Percentiles rank a stretch among this genome's conserved stretches.
phyloP scores from a whole-genome alignment of 495 filamentous ascomycete genomes.

The Aspergillus hancockii region DNA sequence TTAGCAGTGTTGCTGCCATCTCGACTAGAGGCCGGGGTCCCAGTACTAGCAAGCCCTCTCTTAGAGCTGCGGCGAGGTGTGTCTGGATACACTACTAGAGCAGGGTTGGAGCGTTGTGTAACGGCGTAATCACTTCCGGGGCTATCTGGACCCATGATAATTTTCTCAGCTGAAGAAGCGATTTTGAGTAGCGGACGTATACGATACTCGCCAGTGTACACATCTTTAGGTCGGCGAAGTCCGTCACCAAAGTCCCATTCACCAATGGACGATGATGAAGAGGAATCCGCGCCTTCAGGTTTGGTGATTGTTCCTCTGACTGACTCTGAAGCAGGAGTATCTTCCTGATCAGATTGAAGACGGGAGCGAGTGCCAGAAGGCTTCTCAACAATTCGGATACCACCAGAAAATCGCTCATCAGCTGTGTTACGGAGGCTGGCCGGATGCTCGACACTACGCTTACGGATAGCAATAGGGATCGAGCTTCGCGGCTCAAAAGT shows the following conservation, averaged over 20 bases:
- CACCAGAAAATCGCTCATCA: constrained; percentile 5
- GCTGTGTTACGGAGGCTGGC: not conserved
- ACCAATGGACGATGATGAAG: constrained; percentile 14
- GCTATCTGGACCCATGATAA: constrained; percentile 33
- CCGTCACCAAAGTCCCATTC: constrained; percentile 16
- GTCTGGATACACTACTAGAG: constrained; percentile 3
- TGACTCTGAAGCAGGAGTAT: not conserved
- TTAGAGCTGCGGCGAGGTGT: not conserved
- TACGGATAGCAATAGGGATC: constrained; percentile 18
- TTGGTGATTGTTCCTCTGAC: not conserved
- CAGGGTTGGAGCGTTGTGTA: constrained; percentile 9
- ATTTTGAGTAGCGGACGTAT: constrained; percentile 34
- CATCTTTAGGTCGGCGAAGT: constrained; percentile 14
- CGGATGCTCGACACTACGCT: constrained; percentile 6
- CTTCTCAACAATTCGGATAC: constrained; percentile 11
- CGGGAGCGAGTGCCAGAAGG: constrained; percentile 16
- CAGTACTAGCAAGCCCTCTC: not conserved
- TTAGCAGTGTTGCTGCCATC: not conserved
- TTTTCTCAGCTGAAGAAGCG: constrained; percentile 32
- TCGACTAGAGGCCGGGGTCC: not conserved
- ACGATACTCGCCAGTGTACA: constrained; percentile 29
- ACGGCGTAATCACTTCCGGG: not conserved
- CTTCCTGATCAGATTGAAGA: constrained; percentile 4
- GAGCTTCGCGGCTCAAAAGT: constrained; percentile 15
- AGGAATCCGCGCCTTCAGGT: not conserved